These are phyloP conservation scores for Ceriops zippeliana DNA, from an alignment of 345 rosid genomes.

Conservation along the genomic window DNA sequence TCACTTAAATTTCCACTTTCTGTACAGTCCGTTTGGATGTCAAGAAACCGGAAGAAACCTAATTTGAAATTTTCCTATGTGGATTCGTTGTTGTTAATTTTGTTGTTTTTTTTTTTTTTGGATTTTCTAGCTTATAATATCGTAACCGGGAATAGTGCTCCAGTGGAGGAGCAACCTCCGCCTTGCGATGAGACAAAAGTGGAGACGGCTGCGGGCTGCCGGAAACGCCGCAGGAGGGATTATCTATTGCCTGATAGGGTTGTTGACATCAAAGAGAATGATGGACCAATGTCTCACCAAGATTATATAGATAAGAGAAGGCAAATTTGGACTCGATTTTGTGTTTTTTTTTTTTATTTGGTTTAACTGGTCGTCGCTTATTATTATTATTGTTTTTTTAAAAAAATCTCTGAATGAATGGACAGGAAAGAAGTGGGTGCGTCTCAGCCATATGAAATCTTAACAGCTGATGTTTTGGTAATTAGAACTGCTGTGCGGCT, in stretches of 20 bases:
- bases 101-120: neutral
- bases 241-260: conserved; percentile 18
- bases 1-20: neutral
- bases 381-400: too few species aligned
- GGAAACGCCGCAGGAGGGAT: conserved; percentile 32
- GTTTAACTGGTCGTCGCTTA: too few species aligned
- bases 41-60: neutral
- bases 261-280: conserved; percentile 24
- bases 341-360: neutral
- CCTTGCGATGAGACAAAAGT: neutral
- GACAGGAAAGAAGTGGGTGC: conserved; percentile 53
- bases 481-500: neutral
- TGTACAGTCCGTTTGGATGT: neutral
- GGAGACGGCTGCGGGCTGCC: conserved; percentile 4
- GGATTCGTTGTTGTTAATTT: neutral
- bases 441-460: conserved; percentile 36
- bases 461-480: conserved; percentile 53
- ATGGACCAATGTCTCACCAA: conserved; percentile 57
- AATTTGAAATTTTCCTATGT: too few species aligned
- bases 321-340: conserved; percentile 22
- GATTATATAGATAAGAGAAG: conserved; percentile 56
- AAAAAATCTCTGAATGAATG: neutral
- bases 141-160: conserved; percentile 53
- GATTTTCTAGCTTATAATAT: conserved; percentile 45
- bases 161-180: conserved; percentile 13